Percentiles rank a stretch among this genome's conserved stretches.
Evolutionary conservation across 1,284 basidiomycete species (phyloP).

Genomic region (Ustilago nuda): DNA sequence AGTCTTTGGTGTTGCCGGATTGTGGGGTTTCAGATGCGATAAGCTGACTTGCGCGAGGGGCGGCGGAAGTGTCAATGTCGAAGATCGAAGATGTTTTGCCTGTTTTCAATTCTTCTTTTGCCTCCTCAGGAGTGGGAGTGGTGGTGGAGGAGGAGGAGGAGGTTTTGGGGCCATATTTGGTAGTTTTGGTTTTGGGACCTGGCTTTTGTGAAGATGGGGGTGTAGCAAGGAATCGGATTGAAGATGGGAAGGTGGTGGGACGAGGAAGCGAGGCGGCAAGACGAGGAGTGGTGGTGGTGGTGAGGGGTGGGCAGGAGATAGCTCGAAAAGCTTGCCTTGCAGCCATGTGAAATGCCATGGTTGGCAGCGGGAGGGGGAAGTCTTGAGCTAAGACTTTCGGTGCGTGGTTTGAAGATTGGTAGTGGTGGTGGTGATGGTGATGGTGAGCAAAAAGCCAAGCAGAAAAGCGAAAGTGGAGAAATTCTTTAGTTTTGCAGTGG

Average conservation of each 20-base stretch:
- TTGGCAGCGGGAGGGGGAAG: not conserved
- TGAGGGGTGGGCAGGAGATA: conserved; percentile 9
- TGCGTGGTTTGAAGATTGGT: not conserved
- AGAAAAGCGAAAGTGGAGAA: not conserved
- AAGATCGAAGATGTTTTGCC: conserved; percentile 45
- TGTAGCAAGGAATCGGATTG: conserved; percentile 39
- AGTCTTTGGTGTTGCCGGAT: conserved; percentile 12
- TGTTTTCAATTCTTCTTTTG: conserved; percentile 11
- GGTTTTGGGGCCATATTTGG: not conserved
- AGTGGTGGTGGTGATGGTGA: not conserved
- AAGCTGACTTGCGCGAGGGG: conserved; percentile 32
- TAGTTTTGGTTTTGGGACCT: conserved; percentile 6
- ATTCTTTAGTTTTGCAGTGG: not conserved
- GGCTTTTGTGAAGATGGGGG: conserved; percentile 14
- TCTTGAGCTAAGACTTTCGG: no score
- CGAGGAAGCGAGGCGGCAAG: conserved; percentile 1
- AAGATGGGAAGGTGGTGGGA: conserved; percentile 8
- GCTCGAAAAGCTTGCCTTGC: conserved; percentile 32
- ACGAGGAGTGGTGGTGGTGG: conserved; percentile 6
- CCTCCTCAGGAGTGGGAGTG: not conserved
- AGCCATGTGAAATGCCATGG: conserved; percentile 36
- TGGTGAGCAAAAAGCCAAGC: not conserved
- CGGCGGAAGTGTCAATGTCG: conserved; percentile 58
- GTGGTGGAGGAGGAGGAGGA: not conserved
- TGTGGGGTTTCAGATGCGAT: conserved; percentile 27